Evolutionary conservation across 192 early-diverging fungal species (phyloP).

Genomic region (Thamnidium elegans): DNA sequence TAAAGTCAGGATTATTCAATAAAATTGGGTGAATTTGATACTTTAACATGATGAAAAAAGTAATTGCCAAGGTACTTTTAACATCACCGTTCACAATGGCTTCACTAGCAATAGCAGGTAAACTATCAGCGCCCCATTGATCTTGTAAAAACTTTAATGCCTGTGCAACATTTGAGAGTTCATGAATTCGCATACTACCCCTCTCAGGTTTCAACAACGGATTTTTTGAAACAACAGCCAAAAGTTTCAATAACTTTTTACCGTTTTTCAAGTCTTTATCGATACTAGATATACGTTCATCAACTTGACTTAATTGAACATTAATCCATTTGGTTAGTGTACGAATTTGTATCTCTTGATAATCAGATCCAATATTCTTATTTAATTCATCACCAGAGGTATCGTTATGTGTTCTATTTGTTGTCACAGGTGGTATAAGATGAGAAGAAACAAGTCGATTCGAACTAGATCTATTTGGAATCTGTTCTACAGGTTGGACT

Average conservation of each 20-base stretch:
- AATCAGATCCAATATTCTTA: conserved; percentile 42
- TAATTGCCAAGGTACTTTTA: conserved; percentile 58
- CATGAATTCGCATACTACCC: conserved; percentile 73
- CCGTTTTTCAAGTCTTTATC: conserved; percentile 65
- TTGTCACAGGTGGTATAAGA: conserved; percentile 13
- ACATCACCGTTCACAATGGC: conserved; percentile 75
- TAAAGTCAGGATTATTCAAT: too few species aligned
- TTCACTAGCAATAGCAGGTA: conserved; percentile 73
- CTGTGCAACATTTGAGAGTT: conserved; percentile 73
- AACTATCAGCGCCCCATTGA: conserved; percentile 52
- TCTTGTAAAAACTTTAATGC: conserved; percentile 63
- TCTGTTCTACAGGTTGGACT: neutral
- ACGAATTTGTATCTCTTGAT: conserved; percentile 47
- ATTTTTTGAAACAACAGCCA: conserved; percentile 71
- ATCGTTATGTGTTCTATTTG: neutral
- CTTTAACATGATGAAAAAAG: conserved; percentile 52
- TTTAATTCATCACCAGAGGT: conserved; percentile 37
- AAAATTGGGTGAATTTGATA: conserved; percentile 41
- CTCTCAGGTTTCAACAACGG: conserved; percentile 64
- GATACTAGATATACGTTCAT: conserved; percentile 47
- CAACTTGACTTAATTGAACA: conserved; percentile 43
- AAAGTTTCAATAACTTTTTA: conserved; percentile 64
- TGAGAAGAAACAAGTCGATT: conserved; percentile 4
- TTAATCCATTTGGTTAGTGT: conserved; percentile 64
- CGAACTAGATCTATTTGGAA: conserved; percentile 1